Percentiles rank a stretch among this genome's conserved stretches.
Evolutionary conservation across 2,329 filamentous ascomycete genomes (phyloP).

Genomic region (Alternaria viburni): DNA sequence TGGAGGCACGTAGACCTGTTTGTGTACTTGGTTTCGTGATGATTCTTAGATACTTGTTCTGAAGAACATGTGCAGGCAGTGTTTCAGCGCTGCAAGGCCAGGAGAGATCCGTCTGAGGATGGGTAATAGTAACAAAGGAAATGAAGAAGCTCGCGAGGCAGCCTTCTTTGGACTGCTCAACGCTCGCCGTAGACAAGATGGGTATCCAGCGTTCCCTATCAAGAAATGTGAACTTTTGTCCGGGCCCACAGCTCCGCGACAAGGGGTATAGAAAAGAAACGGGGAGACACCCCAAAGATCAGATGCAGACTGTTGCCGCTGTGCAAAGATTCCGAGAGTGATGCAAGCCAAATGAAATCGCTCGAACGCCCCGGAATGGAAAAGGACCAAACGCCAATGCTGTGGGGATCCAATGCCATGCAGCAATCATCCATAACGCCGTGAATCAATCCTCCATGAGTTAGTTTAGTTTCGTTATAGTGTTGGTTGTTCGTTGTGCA

Average conservation of each 20-base stretch:
- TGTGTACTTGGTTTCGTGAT: constrained; percentile 43
- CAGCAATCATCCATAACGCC: constrained; percentile 47
- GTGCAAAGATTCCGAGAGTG: constrained; percentile 28
- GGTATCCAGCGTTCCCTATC: constrained; percentile 38
- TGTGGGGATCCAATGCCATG: constrained; percentile 40
- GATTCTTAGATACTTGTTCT: constrained; percentile 38
- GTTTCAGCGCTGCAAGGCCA: constrained; percentile 39
- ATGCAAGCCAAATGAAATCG: constrained; percentile 42
- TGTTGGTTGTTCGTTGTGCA: constrained; percentile 29
- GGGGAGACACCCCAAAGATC: constrained; percentile 26
- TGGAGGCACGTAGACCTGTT: constrained; percentile 39
- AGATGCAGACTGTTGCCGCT: constrained; percentile 28
- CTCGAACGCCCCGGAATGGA: constrained; percentile 44
- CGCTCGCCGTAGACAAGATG: constrained; percentile 32
- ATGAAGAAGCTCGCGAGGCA: constrained; percentile 40
- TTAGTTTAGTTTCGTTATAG: constrained; percentile 40
- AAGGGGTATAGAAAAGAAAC: constrained; percentile 43
- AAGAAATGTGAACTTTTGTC: constrained; percentile 32
- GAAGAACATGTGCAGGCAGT: constrained; percentile 33
- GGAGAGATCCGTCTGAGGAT: constrained; percentile 42
- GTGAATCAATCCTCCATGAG: constrained; percentile 44
- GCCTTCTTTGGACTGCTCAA: constrained; percentile 30
- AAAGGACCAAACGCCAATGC: constrained; percentile 43
- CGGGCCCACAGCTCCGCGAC: constrained; percentile 23
- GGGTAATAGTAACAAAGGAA: constrained; percentile 43